phyloP scores from a whole-genome alignment of 495 filamentous ascomycete genomes.

The Astrothelium subdiscretum region DNA sequence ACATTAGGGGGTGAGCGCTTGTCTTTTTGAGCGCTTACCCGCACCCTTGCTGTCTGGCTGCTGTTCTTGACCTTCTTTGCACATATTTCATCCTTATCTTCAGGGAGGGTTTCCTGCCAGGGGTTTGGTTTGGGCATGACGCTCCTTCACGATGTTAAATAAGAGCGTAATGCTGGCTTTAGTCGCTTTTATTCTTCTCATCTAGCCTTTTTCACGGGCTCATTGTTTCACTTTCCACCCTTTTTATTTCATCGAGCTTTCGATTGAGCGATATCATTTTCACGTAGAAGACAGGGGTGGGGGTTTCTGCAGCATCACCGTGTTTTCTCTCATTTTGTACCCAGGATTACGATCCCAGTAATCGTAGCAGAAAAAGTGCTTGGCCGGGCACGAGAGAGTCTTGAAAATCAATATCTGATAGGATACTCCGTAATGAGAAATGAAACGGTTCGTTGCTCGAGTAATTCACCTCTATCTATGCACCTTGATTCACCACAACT shows the following conservation, averaged over 20 bases:
- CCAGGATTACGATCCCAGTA: neutral
- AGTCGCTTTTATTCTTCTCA: neutral
- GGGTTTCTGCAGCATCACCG: neutral
- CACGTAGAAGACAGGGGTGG: neutral
- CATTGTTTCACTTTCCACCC: neutral
- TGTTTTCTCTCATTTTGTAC: neutral
- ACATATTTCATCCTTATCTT: neutral
- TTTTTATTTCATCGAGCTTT: neutral
- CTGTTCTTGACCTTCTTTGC: slow-evolving; percentile 1
- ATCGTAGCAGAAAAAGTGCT: neutral
- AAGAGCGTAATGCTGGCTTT: neutral
- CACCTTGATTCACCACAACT: too few species aligned
- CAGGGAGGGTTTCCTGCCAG: neutral
- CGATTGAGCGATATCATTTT: neutral
- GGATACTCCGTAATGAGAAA: neutral
- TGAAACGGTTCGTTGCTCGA: neutral
- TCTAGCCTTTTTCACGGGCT: neutral
- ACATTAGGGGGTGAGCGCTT: slow-evolving; percentile 15
- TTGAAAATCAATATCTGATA: neutral
- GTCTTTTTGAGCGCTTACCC: neutral
- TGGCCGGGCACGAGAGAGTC: neutral
- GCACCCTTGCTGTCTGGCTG: neutral
- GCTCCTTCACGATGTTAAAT: neutral
- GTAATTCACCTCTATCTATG: too few species aligned
- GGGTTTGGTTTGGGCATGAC: neutral